Evolutionary conservation across 345 rosid genomes (phyloP), one percentile per base, ranked within the genome.

Genomic region (Populus tremula): DNA sequence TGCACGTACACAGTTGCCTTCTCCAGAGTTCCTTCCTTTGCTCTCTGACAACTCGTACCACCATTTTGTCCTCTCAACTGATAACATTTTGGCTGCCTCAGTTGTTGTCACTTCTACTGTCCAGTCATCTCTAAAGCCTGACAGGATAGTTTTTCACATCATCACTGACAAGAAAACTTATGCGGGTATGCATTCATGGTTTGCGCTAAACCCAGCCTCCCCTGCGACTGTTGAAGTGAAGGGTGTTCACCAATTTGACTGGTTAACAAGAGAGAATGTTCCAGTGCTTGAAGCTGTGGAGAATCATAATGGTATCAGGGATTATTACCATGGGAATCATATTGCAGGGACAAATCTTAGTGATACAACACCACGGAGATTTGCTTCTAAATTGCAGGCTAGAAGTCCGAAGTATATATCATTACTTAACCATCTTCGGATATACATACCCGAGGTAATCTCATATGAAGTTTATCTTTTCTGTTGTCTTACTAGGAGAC

Each of bases 151-250:
- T 72, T 96, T 96, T 81, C 99, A 96, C 77, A 81, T 96, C 83
- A 92, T 96, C 78, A 96, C 99, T 29, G 99, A 96, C 87, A 96
- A 96, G 94, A 96, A 94, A 87, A 96, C 99, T 13, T 96, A 89
- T 65, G 97, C 99, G 16, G 99, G 93, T 38, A 96, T 96, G 98
- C 99, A 94, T 79, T 94, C 99, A 73, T 96, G 99, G 99, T 96
- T 96, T 86, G 97, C 99, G 6, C 87, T 96, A 66, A 94, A 96
- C 76, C 88, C 99, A 21, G 85, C 86, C 35, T 85, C 91, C 80
- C 98, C 97, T 47, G 97, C 99, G 41, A 91, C 92, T 63, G 87
- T 94, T 69, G 99, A 96, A 85, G 97, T 94, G 67, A 96, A 90
- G 88, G 98, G 99, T 43, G 85, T 94, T 82, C 99, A 96, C 86